A percentile compares a stretch with the other conserved stretches of the same genome.
phyloP scores from a whole-genome alignment of 1,284 basidiomycete species.

The Moesziomyces globuligerus region DNA sequence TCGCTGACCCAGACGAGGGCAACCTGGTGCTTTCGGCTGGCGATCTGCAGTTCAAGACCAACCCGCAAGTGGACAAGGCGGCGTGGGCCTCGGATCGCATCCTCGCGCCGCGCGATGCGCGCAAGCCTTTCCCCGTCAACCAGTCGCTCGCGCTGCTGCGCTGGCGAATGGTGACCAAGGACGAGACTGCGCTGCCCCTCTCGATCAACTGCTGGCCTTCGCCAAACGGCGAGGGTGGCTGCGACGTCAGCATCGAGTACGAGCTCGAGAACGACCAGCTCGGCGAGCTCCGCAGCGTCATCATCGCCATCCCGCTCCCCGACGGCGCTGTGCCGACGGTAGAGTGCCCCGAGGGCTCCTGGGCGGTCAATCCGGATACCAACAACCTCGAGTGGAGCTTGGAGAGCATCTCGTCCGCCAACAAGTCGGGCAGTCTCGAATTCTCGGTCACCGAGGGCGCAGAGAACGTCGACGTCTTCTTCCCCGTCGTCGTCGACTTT shows the following conservation, averaged over 20 bases:
- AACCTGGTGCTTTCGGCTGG: slow-evolving; percentile 74
- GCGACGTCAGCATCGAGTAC: slow-evolving; percentile 95
- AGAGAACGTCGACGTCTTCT: slow-evolving; percentile 85
- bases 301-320: slow-evolving; percentile 91
- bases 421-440: slow-evolving; percentile 74
- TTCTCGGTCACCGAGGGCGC: slow-evolving; percentile 79
- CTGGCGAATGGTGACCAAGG: slow-evolving; percentile 90
- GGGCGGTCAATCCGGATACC: slow-evolving; percentile 80
- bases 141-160: slow-evolving; percentile 81
- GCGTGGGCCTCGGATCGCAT: slow-evolving; percentile 74
- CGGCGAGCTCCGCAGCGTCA: slow-evolving; percentile 79
- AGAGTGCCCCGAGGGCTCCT: slow-evolving; percentile 79
- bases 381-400: slow-evolving; percentile 87
- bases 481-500: slow-evolving; percentile 89
- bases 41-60: slow-evolving; percentile 89
- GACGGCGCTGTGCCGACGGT: slow-evolving; percentile 79
- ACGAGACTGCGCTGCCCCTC: slow-evolving; percentile 89
- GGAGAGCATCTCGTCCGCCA: slow-evolving; percentile 72
- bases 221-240: slow-evolving; percentile 78
- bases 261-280: slow-evolving; percentile 80
- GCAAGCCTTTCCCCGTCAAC: slow-evolving; percentile 84
- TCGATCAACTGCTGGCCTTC: slow-evolving; percentile 97
- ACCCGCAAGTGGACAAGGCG: slow-evolving; percentile 92
- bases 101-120: slow-evolving; percentile 84
- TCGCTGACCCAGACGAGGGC: slow-evolving; percentile 71